Conservation (phyloP, 805 yeast genomes). For the Saccharomyces jurei region DNA sequence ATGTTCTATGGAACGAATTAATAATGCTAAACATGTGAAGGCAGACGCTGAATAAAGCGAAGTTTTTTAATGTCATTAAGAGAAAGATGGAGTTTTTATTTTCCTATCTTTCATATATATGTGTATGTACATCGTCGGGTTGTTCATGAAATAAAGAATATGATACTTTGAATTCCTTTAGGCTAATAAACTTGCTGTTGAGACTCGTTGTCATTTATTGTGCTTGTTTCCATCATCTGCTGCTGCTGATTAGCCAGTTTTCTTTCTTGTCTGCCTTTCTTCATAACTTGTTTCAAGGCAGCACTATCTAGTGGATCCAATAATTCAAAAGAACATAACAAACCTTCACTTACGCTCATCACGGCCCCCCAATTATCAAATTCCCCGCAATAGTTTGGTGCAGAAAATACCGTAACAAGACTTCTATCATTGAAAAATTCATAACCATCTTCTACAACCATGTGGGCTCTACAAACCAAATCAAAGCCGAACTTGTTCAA, state of each 20-base stretch:
- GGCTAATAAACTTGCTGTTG: neutral
- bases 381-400: slow-evolving; percentile 59
- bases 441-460: slow-evolving; percentile 87
- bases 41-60: neutral
- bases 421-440: slow-evolving; percentile 70
- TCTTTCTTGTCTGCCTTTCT: slow-evolving; percentile 83
- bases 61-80: neutral
- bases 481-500: slow-evolving; percentile 62
- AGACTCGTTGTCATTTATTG: neutral
- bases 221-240: neutral
- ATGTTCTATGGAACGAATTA: neutral
- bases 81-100: neutral
- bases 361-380: slow-evolving; percentile 93
- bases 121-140: slow-evolving; percentile 2
- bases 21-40: neutral
- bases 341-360: slow-evolving; percentile 90
- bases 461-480: slow-evolving; percentile 73
- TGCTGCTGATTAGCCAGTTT: slow-evolving; percentile 44
- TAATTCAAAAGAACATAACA: slow-evolving; percentile 86
- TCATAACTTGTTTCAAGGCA: slow-evolving; percentile 91
- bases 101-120: neutral
- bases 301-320: slow-evolving; percentile 89
- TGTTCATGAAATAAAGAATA: slow-evolving; percentile 2
- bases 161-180: neutral
- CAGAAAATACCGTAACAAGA: slow-evolving; percentile 71